Evolutionary conservation across 495 filamentous ascomycete genomes (phyloP).

Genomic region (Tuber microsphaerosporum): DNA sequence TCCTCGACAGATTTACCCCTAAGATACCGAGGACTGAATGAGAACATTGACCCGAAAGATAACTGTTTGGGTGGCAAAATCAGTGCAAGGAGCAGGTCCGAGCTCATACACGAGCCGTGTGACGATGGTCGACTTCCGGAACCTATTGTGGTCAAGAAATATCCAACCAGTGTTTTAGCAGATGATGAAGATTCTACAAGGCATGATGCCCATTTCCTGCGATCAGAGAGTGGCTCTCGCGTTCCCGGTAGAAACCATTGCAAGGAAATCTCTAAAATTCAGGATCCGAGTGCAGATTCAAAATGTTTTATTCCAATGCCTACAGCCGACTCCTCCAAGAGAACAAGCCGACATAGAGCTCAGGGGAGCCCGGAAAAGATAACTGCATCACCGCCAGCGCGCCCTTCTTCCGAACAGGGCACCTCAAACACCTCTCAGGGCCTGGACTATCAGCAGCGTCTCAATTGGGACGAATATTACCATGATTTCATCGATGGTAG

Average conservation of each 20-base stretch:
- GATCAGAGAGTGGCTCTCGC: neutral
- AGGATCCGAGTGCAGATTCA: neutral
- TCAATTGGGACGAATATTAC: conserved; percentile 14
- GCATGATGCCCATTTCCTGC: neutral
- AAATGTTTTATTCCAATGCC: neutral
- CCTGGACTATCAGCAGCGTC: conserved; percentile 18
- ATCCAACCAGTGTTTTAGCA: neutral
- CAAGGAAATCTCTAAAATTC: neutral
- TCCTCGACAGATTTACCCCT: conserved; percentile 17
- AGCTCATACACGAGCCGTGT: neutral
- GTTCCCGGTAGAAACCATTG: neutral
- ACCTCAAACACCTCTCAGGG: conserved; percentile 2
- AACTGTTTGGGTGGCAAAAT: neutral
- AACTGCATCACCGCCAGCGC: neutral
- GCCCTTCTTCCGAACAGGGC: conserved; percentile 2
- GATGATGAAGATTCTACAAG: neutral
- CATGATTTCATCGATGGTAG: conserved; percentile 21
- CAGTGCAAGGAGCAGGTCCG: neutral
- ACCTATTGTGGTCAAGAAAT: neutral
- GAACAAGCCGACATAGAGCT: neutral
- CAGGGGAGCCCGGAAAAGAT: conserved; percentile 1
- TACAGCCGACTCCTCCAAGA: neutral
- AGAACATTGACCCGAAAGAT: conserved; percentile 17
- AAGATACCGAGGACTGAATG: conserved; percentile 10
- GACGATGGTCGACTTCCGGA: neutral